phyloP scores from a whole-genome alignment of 148 eudicot genomes.

The Pharnaceum exiguum region DNA sequence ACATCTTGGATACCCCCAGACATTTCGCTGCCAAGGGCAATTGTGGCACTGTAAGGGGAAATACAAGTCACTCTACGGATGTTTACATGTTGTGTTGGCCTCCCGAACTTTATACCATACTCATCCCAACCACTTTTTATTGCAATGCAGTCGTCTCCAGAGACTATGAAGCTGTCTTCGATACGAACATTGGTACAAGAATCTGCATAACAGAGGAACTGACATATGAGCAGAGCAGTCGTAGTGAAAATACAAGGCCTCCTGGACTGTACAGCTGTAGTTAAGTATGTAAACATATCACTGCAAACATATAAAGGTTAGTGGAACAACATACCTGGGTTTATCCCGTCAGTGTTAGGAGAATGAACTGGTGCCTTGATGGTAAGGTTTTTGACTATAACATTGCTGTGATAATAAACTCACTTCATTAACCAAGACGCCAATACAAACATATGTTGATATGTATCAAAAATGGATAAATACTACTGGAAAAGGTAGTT shows the following conservation, averaged over 20 bases:
- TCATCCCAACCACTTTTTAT: conserved; percentile 93
- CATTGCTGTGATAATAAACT: conserved; percentile 45
- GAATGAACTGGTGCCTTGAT: conserved; percentile 64
- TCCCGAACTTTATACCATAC: conserved; percentile 67
- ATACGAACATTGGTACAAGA: conserved; percentile 76
- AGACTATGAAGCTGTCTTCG: conserved; percentile 78
- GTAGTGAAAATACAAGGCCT: too few relatives aligned
- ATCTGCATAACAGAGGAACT: conserved; percentile 50
- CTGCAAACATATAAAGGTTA: too few relatives aligned
- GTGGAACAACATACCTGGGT: too few relatives aligned
- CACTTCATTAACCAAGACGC: neutral
- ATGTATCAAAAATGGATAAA: neutral
- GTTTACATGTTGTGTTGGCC: conserved; percentile 70
- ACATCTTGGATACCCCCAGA: conserved; percentile 87
- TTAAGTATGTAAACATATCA: too few relatives aligned
- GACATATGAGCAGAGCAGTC: too few relatives aligned
- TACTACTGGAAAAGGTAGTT: neutral
- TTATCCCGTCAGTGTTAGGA: conserved; percentile 95
- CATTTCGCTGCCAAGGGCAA: conserved; percentile 94
- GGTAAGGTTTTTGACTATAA: conserved; percentile 62
- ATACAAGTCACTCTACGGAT: conserved; percentile 78
- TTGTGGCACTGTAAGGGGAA: conserved; percentile 82
- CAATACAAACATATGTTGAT: too few relatives aligned
- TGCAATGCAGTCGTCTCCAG: conserved; percentile 91
- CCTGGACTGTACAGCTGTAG: too few relatives aligned